Conservation (phyloP, 1,284 basidiomycete species). For the Puccinia coronata region DNA sequence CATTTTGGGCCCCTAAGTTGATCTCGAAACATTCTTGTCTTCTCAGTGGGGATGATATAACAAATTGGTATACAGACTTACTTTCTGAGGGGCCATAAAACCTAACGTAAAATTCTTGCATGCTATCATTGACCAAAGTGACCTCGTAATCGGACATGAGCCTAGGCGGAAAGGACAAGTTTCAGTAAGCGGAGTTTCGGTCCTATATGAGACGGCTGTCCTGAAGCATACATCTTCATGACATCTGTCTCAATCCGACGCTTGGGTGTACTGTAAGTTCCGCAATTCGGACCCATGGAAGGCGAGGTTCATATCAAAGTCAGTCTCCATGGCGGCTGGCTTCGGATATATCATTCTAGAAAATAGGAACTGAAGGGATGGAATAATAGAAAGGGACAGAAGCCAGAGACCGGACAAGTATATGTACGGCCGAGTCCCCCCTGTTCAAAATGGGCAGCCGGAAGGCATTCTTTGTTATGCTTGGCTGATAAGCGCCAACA, state of each 20-base stretch:
- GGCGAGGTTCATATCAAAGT: neutral
- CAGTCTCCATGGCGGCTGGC: neutral
- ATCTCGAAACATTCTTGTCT: too few relatives aligned
- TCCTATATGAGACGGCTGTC: too few relatives aligned
- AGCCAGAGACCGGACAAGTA: too few relatives aligned
- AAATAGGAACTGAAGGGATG: too few relatives aligned
- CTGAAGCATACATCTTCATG: slow-evolving; percentile 85
- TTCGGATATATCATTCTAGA: too few relatives aligned
- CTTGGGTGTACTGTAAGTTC: slow-evolving; percentile 69
- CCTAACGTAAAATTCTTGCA: slow-evolving; percentile 97
- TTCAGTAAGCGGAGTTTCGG: too few relatives aligned
- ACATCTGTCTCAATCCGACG: slow-evolving; percentile 98
- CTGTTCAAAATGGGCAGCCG: neutral
- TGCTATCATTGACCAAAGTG: slow-evolving; percentile 93
- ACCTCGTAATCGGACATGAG: slow-evolving; percentile 97
- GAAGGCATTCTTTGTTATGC: neutral
- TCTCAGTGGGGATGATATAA: too few relatives aligned
- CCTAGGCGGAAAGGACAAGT: slow-evolving; percentile 61
- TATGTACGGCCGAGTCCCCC: too few relatives aligned
- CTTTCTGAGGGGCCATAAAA: slow-evolving; percentile 94
- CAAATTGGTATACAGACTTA: too few relatives aligned
- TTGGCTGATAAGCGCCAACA: too few relatives aligned
- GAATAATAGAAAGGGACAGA: too few relatives aligned
- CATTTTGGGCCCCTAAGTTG: too few relatives aligned
- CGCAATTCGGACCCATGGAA: neutral